These are phyloP conservation scores for Cladorrhinum samala DNA, from an alignment of 495 filamentous ascomycete species.

Conservation along the genomic window DNA sequence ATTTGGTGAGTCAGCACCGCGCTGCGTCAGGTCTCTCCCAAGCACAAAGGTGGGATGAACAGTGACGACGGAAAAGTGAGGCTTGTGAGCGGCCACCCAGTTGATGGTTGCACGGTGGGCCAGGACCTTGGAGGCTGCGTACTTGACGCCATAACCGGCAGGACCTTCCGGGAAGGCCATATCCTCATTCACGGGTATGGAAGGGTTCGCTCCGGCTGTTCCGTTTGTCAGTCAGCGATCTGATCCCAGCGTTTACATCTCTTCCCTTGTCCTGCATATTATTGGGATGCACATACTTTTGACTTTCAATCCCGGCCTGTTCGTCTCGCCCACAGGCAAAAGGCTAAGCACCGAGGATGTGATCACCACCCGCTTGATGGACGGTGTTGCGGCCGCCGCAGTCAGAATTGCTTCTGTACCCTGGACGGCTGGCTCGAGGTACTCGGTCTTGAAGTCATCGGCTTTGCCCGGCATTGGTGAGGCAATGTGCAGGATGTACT, in stretches of 20 bases:
- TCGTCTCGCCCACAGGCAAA: conserved; percentile 5
- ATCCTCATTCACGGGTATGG: conserved; percentile 5
- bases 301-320: conserved; percentile 4
- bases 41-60: conserved; percentile 21
- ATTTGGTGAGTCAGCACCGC: not conserved
- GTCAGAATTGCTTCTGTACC: conserved; percentile 11
- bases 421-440: conserved; percentile 12
- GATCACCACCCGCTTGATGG: conserved; percentile 10
- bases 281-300: not conserved
- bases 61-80: conserved; percentile 20
- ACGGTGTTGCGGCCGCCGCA: not conserved
- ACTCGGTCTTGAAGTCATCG: conserved; percentile 15
- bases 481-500: conserved; percentile 14
- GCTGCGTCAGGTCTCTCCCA: conserved; percentile 8
- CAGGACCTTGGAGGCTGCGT: conserved; percentile 16
- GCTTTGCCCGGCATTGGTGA: conserved; percentile 15
- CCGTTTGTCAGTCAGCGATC: not conserved
- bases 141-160: conserved; percentile 11
- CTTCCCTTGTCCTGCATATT: not conserved
- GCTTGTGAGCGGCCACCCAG: conserved; percentile 18
- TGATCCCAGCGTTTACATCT: not conserved
- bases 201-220: conserved; percentile 7
- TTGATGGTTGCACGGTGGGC: conserved; percentile 21
- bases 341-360: conserved; percentile 10
- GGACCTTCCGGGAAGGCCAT: conserved; percentile 10